Percentiles rank a stretch among this genome's conserved stretches.
Evolutionary conservation across 129 eudicot species (phyloP).

Genomic region (Escallonia rubra): DNA sequence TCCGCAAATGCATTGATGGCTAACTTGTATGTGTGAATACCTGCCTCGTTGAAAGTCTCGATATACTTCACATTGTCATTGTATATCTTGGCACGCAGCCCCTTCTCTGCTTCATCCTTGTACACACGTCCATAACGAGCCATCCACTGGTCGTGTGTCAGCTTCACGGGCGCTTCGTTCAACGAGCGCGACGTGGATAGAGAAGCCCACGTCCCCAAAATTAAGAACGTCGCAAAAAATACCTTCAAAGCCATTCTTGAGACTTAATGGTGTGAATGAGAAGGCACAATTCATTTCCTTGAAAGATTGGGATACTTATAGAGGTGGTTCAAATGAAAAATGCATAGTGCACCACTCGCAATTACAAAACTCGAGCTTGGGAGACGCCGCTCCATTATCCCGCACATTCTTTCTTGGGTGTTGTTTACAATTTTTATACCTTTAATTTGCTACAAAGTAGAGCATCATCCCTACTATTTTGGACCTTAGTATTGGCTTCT

Average conservation of each 20-base stretch:
- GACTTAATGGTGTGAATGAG: too few relatives aligned
- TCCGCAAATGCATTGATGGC: constrained; percentile 38
- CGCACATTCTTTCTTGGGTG: too few relatives aligned
- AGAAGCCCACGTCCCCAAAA: constrained; percentile 25
- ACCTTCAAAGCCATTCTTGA: constrained; percentile 13
- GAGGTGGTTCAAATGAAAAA: too few relatives aligned
- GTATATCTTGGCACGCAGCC: constrained; percentile 23
- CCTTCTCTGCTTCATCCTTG: constrained; percentile 28
- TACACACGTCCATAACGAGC: constrained; percentile 36
- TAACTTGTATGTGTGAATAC: constrained; percentile 24
- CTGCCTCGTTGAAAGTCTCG: constrained; percentile 26
- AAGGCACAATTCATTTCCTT: too few relatives aligned
- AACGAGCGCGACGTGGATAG: constrained; percentile 19
- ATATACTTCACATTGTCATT: constrained; percentile 20
- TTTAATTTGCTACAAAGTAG: too few relatives aligned
- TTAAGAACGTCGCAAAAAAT: constrained; percentile 5
- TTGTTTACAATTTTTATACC: too few relatives aligned
- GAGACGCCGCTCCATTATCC: too few relatives aligned
- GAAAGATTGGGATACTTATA: too few relatives aligned
- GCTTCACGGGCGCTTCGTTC: constrained; percentile 20
- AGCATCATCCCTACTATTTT: too few relatives aligned
- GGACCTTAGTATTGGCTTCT: too few relatives aligned
- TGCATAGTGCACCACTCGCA: too few relatives aligned
- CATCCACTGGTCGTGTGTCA: constrained; percentile 41
- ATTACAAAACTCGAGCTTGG: too few relatives aligned